Base-by-base conservation (phyloP, 208 protist genomes). In the Novymonas esmeraldas region DNA sequence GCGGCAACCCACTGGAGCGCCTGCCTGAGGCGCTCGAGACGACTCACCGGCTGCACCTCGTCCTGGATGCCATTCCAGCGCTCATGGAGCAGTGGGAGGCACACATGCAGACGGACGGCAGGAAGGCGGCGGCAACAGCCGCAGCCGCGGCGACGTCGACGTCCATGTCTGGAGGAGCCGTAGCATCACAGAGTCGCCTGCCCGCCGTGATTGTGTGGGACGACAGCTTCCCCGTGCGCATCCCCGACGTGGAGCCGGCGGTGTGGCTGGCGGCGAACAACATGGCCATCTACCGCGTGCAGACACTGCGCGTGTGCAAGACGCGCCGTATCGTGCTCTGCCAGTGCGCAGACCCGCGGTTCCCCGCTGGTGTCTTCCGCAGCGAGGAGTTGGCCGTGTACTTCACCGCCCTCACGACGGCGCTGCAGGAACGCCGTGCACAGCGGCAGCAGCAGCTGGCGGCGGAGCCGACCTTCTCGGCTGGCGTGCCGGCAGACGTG, bases 141-240 rank as follows among this genome's bases (percentile, higher is more conserved):
- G 50, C 1, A 31, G 3, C 22, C 7, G 9, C 39, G 36, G 36
- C 31, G 22, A 18, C 60, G 34, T 10, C 54, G 0, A 3, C 45
- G 0, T 26, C 41, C 31, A 9, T n/a, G 14, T 41, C 41, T 24
- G 36, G 7, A 41, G 13, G 20, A 22, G 29, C 36, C 29, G 18
- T 13, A 31, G 45, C 36, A 11, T 6, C 26, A 3, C 31, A 65
- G 39, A 44, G 20, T n/a, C 59, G 39, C n/a, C 58, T 66, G 38
- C 73, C 70, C 16, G 77, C 79, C 0, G 65, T 84, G 31, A 78
- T 94, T 34, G 73, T 84, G 31, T 94, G 89, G 89, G 85, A 94
- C 57, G 85, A 94, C 62, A 85, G 82, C 60, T 94, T 89, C 61
- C 89, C 89, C 2, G 79, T 76, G 22, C 76, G 71, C 52, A 61